Base-by-base conservation (phyloP, 352 stramenopile species). In the Hyaloperonospora brassicae region DNA sequence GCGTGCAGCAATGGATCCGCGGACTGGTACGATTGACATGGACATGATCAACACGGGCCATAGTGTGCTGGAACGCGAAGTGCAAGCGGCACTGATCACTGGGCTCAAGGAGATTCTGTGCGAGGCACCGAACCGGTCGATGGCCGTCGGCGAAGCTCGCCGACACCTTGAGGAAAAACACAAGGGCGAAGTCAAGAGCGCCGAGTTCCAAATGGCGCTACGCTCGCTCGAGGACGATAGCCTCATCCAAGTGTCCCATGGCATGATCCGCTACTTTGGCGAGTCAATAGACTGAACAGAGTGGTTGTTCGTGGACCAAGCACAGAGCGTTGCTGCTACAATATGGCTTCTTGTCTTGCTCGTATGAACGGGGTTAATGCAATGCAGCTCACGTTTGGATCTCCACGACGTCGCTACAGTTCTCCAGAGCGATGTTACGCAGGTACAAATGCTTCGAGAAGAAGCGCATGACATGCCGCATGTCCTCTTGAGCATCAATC, bases 21-120 rank as follows among this genome's bases (percentile, higher is more conserved):
- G 91, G 40, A 99, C 97, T 1, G 97, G 97, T 34, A 93, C 90
- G n/a, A 99, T 99, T 64, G 96, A 99, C 71, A 99, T 99, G 96
- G 96, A 99, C 68, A 97, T 98, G 89, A 98, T 99, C 66, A 95
- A 95, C 47, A 98, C 95, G 5, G 95, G 95, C 21, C 78, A 95
- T 58, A 94, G 82, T 51, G 86, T 84, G 35, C 71, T 87, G 7
- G 94, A 98, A 63, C 84, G 93, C 14, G 82, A 97, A 52, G 70
- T 78, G 5, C 66, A 90, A 10, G 65, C 63, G 5, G 70, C 79
- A 47, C 61, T 91, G 12, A 69, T 90, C 14, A 57, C 76, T 3
- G 45, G 48, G 1, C 68, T 93, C 27, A 88, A 88, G 54, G 54
- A 64, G 23, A 68, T 86, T 47, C 55, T 93, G 21, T 59, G 59